Conservation (phyloP, 106 monocot species). For the Iris macrosiphon region DNA sequence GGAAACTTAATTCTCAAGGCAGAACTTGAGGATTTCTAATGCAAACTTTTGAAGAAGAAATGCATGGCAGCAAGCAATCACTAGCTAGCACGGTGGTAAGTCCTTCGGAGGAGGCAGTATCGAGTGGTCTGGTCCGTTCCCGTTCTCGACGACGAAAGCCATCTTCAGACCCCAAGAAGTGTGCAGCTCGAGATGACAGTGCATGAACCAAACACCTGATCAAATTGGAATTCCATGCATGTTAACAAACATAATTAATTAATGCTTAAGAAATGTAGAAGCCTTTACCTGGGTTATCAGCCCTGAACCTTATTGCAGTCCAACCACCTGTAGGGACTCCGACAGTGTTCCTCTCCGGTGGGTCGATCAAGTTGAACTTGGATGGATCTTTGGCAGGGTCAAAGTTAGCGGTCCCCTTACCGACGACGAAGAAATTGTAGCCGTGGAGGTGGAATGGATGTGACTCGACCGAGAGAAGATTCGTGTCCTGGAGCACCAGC, state of each 20-base stretch:
- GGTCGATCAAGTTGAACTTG: slow-evolving; percentile 22
- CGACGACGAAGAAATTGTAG: slow-evolving; percentile 27
- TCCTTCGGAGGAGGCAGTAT: slow-evolving; percentile 26
- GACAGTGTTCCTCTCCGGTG: slow-evolving; percentile 27
- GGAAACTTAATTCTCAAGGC: too few species aligned
- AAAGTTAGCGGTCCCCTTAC: slow-evolving; percentile 19
- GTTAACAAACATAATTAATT: not conserved
- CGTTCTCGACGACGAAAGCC: slow-evolving; percentile 40
- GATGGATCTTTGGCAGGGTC: slow-evolving; percentile 15
- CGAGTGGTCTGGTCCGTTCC: slow-evolving; percentile 19
- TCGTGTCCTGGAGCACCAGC: slow-evolving; percentile 24
- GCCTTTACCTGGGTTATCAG: slow-evolving; percentile 23
- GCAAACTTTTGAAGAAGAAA: too few species aligned
- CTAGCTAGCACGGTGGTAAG: slow-evolving; percentile 26
- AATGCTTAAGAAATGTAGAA: too few species aligned
- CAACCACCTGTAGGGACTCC: slow-evolving; percentile 25
- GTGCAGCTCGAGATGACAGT: slow-evolving; percentile 40
- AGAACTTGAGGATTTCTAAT: too few species aligned
- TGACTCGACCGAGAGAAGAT: slow-evolving; percentile 12
- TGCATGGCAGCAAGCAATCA: too few species aligned
- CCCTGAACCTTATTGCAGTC: slow-evolving; percentile 23
- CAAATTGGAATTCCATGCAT: too few species aligned
- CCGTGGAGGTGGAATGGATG: slow-evolving; percentile 29
- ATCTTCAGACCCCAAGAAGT: slow-evolving; percentile 41
- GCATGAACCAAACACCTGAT: slow-evolving; percentile 21